Evolutionary conservation across 2,329 filamentous ascomycete species (phyloP), one percentile per base, ranked within the genome.

Genomic region (Chalaropsis ovoidea): DNA sequence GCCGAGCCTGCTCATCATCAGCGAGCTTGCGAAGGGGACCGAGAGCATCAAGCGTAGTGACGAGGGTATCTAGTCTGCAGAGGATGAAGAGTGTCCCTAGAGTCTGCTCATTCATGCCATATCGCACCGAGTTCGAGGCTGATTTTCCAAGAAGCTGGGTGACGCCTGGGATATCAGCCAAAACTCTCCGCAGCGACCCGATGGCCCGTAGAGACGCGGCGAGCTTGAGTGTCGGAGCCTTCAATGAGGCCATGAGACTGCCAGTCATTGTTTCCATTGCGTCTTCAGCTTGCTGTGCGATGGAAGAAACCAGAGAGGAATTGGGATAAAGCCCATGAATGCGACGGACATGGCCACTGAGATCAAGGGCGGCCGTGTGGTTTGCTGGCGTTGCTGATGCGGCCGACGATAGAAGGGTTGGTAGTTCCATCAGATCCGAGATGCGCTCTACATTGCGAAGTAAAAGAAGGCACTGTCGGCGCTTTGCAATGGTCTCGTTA

Each of bases 261-360:
- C 86, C 85, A 0, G 90, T 90, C 84, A 97, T 90, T 66, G 88
- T 86, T 71, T 89, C 88, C 82, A 97, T 95, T 45, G 90, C 89
- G 64, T 85, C 85, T 70, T 96, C 90, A 10, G 93, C 89, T 73
- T 96, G 90, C 1, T 77, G 73, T 10, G 86, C 81, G 22, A 97
- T 86, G 27, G 87, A 86, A 19, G 80, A 80, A 31, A 97, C 82
- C 54, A 97, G 78, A 0, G 82, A 78, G 0, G 91, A 96, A 63
- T 86, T 80, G 0, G 92, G 88, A 73, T 96, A 95, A 35, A 97
- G 79, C 0, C 86, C 84, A 68, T 91, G 86, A 5, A 99, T 80
- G 7, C 94, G 85, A 70, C 90, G 89, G 72, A 96, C 94, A 73
- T 97, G 94, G n/a, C 89, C 87, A 72, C 95, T 88, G 1, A 99